Conservation (phyloP, 2,329 filamentous ascomycete species). For the Fusarium sp. region DNA sequence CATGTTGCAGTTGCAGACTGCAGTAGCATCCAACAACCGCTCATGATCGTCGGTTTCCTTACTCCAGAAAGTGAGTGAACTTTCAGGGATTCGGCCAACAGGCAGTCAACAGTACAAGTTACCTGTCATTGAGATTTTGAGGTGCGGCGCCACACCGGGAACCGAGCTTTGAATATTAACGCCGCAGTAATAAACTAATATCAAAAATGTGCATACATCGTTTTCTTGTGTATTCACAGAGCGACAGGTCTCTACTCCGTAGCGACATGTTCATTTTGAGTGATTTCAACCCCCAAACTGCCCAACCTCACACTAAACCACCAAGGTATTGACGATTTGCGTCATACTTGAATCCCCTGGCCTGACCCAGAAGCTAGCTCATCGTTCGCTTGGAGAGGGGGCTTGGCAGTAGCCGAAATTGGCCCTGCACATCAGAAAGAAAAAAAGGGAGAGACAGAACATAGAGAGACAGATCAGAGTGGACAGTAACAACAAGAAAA, state of each 20-base stretch:
- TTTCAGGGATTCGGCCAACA: constrained; percentile 8
- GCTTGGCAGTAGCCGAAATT: constrained; percentile 39
- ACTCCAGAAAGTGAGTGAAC: neutral
- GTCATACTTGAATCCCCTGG: constrained; percentile 34
- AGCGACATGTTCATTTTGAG: neutral
- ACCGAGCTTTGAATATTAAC: constrained; percentile 24
- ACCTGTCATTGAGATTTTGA: constrained; percentile 9
- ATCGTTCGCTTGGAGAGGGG: constrained; percentile 35
- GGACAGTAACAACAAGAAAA: neutral
- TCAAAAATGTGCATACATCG: constrained; percentile 10
- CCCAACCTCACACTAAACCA: constrained; percentile 20
- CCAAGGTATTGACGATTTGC: constrained; percentile 30
- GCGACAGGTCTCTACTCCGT: neutral
- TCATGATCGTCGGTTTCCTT: constrained; percentile 18
- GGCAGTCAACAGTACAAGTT: neutral
- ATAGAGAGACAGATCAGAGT: neutral
- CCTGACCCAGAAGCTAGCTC: constrained; percentile 7
- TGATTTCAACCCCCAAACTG: constrained; percentile 10
- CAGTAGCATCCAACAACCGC: neutral
- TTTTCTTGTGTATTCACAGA: neutral
- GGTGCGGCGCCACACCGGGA: constrained; percentile 2
- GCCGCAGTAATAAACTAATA: constrained; percentile 2
- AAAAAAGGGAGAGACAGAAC: constrained; percentile 7
- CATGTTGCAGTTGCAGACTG: constrained; percentile 1
- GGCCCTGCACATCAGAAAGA: constrained; percentile 23